Conservation (phyloP, 1,284 basidiomycete genomes). For the Lentinula novae-zelandiae region DNA sequence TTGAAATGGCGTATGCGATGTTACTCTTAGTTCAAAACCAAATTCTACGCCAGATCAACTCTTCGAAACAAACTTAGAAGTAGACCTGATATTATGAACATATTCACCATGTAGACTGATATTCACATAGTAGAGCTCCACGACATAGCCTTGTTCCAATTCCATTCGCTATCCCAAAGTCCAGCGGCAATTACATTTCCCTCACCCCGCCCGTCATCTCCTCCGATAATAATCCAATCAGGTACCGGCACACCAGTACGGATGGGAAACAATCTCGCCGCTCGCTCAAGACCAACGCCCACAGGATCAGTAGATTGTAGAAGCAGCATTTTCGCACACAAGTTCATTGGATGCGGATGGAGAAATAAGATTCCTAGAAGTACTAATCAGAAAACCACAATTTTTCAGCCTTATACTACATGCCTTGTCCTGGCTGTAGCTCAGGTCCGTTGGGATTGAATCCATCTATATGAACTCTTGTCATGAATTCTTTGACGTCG, state of each 20-base stretch:
- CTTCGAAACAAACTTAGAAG: background rate
- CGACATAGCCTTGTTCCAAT: constrained; percentile 49
- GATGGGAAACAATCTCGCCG: constrained; percentile 69
- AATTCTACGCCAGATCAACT: constrained; percentile 20
- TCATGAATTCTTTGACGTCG: background rate
- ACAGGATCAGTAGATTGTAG: constrained; percentile 51
- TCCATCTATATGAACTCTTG: background rate
- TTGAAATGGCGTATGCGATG: constrained; percentile 35
- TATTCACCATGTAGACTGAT: background rate
- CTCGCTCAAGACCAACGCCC: constrained; percentile 55
- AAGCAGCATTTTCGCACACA: constrained; percentile 45
- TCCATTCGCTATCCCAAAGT: constrained; percentile 58
- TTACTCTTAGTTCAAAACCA: constrained; percentile 35
- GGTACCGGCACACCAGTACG: constrained; percentile 74
- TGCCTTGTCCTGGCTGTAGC: constrained; percentile 1
- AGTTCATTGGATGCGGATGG: constrained; percentile 57
- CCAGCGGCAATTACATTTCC: constrained; percentile 73
- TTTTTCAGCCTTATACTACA: no score
- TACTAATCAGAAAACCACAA: background rate
- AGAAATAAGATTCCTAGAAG: constrained; percentile 59
- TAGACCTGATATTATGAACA: background rate
- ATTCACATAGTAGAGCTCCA: constrained; percentile 28
- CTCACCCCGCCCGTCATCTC: constrained; percentile 52
- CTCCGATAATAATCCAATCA: constrained; percentile 69
- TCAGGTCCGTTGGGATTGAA: background rate